Percentiles rank a stretch among this genome's conserved stretches.
Conservation (phyloP, 75 land plant genomes). For the Pseudotsuga menziesii region DNA sequence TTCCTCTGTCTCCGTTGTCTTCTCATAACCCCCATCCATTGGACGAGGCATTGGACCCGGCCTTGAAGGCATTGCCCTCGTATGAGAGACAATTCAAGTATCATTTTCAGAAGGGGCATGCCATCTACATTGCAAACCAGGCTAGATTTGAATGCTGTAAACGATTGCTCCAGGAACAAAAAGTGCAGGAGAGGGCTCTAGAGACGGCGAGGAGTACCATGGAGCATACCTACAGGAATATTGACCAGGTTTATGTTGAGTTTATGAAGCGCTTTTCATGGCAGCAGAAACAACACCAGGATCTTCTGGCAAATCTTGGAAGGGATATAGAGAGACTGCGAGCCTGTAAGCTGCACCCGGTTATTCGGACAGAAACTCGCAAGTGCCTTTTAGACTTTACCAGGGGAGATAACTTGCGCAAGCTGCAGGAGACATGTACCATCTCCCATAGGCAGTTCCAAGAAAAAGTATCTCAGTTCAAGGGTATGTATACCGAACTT, state of each 20-base stretch:
- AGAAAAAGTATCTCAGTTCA: conserved; percentile 66
- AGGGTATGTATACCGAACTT: conserved; percentile 50
- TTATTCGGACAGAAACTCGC: conserved; percentile 43
- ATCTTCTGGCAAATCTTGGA: conserved; percentile 52
- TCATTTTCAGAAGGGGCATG: conserved; percentile 70
- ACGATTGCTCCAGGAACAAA: conserved; percentile 56
- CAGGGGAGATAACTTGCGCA: conserved; percentile 49
- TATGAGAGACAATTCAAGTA: conserved; percentile 86
- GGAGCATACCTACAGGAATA: conserved; percentile 54
- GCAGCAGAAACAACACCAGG: conserved; percentile 68
- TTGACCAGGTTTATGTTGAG: conserved; percentile 59
- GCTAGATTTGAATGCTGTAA: conserved; percentile 49
- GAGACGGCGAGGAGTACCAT: conserved; percentile 74
- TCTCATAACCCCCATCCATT: conserved; percentile 53
- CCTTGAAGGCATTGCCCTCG: conserved; percentile 77
- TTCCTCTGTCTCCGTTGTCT: conserved; percentile 55
- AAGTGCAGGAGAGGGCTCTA: conserved; percentile 87
- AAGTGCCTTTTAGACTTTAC: conserved; percentile 80
- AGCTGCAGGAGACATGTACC: conserved; percentile 55
- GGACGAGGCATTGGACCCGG: conserved; percentile 82
- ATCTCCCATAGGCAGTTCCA: conserved; percentile 76
- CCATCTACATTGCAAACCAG: conserved; percentile 46
- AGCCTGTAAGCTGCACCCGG: conserved; percentile 66
- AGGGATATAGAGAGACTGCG: conserved; percentile 65
- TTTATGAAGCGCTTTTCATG: conserved; percentile 60